These are phyloP conservation scores for Claviceps maximensis DNA, from an alignment of 2,329 filamentous ascomycete species.

Conservation along the genomic window DNA sequence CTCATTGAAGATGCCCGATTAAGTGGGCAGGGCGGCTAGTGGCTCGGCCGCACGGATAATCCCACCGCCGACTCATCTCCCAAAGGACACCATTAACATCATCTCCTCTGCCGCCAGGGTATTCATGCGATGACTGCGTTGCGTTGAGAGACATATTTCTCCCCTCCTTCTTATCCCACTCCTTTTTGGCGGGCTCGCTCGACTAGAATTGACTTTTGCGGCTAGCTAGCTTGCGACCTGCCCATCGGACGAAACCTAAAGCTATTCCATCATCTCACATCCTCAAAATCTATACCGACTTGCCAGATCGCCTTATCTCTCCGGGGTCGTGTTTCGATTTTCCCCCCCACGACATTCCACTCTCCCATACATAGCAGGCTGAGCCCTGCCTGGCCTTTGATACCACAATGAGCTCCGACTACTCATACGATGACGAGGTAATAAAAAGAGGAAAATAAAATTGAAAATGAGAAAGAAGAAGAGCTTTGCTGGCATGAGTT, in stretches of 20 bases:
- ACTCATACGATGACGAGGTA: constrained; percentile 94
- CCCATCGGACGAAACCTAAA: background rate
- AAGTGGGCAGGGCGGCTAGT: background rate
- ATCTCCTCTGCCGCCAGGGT: background rate
- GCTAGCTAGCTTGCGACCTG: too few relatives aligned
- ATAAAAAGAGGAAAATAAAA: constrained; percentile 6
- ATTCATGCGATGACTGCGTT: background rate
- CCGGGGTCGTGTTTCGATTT: background rate
- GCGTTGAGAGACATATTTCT: background rate
- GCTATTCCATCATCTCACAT: background rate
- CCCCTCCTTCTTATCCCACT: background rate
- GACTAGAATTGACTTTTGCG: too few relatives aligned
- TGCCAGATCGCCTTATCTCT: constrained; percentile 2
- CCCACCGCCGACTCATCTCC: constrained; percentile 15
- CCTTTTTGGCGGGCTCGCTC: background rate
- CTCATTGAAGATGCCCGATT: too few relatives aligned
- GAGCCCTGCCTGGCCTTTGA: constrained; percentile 19
- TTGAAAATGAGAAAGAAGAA: background rate
- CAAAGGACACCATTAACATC: constrained; percentile 5
- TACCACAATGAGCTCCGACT: constrained; percentile 74
- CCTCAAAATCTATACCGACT: background rate
- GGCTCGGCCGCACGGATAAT: constrained; percentile 18
- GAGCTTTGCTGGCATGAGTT: background rate
- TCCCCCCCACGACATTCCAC: background rate
- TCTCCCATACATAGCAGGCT: constrained; percentile 15